Conservation (phyloP, 129 eudicot genomes). For the Gnaphalium uliginosum region DNA sequence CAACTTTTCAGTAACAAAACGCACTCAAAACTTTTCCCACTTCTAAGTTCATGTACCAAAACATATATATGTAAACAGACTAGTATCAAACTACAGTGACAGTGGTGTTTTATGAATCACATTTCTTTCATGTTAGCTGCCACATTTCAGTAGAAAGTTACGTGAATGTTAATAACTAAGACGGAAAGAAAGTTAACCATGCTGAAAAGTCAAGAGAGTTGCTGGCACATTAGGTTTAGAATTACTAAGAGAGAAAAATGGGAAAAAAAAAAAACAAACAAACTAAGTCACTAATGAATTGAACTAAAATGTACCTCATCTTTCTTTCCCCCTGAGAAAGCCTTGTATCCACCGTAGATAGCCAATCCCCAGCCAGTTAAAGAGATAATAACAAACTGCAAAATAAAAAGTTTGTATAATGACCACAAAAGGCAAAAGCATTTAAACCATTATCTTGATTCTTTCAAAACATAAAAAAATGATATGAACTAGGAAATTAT, state of each 20-base stretch:
- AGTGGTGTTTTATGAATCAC: neutral
- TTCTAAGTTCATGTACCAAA: neutral
- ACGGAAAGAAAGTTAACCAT: neutral
- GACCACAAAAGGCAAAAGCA: slow-evolving; percentile 1
- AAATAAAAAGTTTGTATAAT: neutral
- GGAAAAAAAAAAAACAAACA: neutral
- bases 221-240: neutral
- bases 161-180: neutral
- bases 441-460: neutral
- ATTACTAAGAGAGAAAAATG: neutral
- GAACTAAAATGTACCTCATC: slow-evolving; percentile 51
- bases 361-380: slow-evolving; percentile 83
- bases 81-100: neutral
- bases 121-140: slow-evolving; percentile 10
- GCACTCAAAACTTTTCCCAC: neutral
- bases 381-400: slow-evolving; percentile 85
- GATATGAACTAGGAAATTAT: neutral
- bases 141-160: slow-evolving; percentile 2
- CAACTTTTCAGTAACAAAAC: too few species aligned
- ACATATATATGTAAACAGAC: neutral
- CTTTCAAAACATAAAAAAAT: neutral
- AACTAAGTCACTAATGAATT: neutral
- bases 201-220: neutral
- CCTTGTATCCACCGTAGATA: slow-evolving; percentile 73
- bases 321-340: slow-evolving; percentile 74